These are phyloP conservation scores for Mortierella sp. DNA, from an alignment of 371 early-diverging fungal species.

Conservation along the genomic window DNA sequence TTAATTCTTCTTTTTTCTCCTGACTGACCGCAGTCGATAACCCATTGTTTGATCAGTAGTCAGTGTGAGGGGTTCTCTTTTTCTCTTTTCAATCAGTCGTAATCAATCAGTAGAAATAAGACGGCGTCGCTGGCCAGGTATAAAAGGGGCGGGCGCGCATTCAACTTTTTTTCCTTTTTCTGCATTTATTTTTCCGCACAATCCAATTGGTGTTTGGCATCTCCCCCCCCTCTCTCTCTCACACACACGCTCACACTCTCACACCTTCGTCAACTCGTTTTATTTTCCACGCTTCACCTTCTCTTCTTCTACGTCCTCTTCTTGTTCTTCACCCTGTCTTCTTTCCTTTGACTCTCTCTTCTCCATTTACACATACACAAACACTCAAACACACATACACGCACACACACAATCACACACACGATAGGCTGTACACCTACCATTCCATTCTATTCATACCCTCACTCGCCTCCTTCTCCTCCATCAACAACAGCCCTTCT, in stretches of 20 bases:
- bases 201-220: constrained; percentile 5
- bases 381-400: background rate
- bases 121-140: no score
- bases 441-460: background rate
- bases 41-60: background rate
- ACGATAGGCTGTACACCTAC: background rate
- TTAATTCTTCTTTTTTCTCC: no score
- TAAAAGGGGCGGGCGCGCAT: no score
- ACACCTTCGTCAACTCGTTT: background rate
- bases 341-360: no score
- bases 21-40: background rate
- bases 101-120: no score
- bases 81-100: no score
- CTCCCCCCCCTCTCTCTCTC: background rate
- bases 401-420: background rate
- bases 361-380: background rate
- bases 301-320: background rate
- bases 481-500: no score
- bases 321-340: background rate
- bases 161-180: background rate
- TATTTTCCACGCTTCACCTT: background rate
- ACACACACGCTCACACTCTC: background rate
- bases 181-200: background rate
- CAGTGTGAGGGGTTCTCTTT: no score
- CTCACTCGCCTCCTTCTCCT: background rate